A percentile compares a stretch with the other conserved stretches of the same genome.
These are phyloP conservation scores for Mycosphaerella sp. DNA, from an alignment of 2,329 filamentous ascomycete genomes.

Conservation along the genomic window DNA sequence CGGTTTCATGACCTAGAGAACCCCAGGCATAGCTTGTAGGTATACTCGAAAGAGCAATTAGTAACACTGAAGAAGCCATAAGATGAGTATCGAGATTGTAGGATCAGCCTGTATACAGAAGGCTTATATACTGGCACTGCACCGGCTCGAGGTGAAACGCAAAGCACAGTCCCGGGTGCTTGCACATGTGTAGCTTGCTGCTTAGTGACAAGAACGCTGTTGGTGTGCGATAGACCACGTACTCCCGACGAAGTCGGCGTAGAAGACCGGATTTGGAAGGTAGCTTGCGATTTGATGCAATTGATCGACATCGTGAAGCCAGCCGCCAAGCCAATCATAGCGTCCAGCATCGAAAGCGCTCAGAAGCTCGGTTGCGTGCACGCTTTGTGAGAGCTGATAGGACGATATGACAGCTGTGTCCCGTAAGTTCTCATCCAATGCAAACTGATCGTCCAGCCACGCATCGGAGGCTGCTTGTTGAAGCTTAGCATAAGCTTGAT, in stretches of 20 bases:
- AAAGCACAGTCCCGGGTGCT: background rate
- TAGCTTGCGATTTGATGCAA: background rate
- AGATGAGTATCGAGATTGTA: background rate
- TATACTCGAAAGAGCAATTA: background rate
- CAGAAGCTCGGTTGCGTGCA: background rate
- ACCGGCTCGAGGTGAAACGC: background rate
- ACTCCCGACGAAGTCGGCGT: background rate
- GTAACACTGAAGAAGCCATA: background rate
- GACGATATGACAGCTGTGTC: background rate
- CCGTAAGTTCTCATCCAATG: background rate
- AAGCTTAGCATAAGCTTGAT: background rate
- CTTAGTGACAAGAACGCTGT: background rate
- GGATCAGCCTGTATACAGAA: background rate
- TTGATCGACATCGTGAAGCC: constrained; percentile 1
- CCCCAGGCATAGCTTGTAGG: constrained; percentile 42
- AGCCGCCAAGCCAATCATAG: background rate
- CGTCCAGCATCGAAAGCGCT: background rate
- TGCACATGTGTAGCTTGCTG: background rate
- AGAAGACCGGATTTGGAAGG: background rate
- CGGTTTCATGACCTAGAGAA: constrained; percentile 47
- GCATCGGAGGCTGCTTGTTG: background rate
- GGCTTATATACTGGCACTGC: background rate
- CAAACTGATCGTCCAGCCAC: background rate
- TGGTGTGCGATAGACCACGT: background rate
- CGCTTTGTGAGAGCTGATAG: background rate